These are phyloP conservation scores for Ustilago sp. DNA, from an alignment of 1,284 basidiomycete species.

Conservation along the genomic window DNA sequence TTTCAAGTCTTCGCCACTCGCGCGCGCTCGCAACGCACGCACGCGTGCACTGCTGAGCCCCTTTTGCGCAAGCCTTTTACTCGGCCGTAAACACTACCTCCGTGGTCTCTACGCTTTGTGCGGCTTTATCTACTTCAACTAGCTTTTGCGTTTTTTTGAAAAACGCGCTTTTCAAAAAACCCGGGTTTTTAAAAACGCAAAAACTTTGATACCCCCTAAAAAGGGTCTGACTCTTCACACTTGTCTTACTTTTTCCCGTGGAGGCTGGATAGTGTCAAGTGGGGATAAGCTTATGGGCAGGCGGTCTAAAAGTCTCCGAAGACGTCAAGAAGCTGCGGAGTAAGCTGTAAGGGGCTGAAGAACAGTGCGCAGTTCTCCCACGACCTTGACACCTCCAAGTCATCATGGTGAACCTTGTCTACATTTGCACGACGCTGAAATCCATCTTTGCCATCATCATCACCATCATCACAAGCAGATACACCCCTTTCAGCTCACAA, in stretches of 20 bases:
- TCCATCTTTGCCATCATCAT: neutral
- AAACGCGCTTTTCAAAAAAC: too few species aligned
- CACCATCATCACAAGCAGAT: neutral
- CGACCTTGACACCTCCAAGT: neutral
- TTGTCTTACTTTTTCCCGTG: neutral
- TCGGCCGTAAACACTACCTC: too few species aligned
- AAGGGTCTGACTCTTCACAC: neutral
- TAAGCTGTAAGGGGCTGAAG: conserved; percentile 1
- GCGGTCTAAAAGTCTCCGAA: neutral
- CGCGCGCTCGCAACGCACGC: too few species aligned
- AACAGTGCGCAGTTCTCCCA: neutral
- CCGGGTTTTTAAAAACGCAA: too few species aligned
- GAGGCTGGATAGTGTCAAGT: neutral
- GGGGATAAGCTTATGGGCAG: conserved; percentile 13
- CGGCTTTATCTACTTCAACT: too few species aligned
- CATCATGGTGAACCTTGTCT: neutral
- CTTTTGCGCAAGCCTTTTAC: too few species aligned
- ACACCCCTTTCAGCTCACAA: neutral
- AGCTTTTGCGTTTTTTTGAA: too few species aligned
- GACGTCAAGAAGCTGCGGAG: neutral
- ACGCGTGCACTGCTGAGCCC: too few species aligned
- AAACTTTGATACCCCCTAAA: too few species aligned
- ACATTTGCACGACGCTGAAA: neutral
- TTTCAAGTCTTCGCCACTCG: too few species aligned
- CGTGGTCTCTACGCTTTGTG: too few species aligned